phyloP scores from a whole-genome alignment of 2,329 filamentous ascomycete species.

The Fusarium redolens region DNA sequence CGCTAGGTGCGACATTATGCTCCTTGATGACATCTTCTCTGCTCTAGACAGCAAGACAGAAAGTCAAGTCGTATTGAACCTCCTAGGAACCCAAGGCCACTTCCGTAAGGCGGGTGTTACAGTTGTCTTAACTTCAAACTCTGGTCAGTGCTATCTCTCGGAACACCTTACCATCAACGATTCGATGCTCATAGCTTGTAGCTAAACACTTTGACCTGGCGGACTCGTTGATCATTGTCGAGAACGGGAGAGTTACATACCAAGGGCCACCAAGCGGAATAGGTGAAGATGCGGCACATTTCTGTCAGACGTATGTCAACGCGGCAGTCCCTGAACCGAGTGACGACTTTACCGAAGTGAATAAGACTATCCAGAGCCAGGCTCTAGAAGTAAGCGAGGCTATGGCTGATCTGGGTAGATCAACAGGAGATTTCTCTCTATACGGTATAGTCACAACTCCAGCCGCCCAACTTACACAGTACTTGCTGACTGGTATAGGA shows the following conservation, averaged over 20 bases:
- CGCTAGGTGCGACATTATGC: neutral
- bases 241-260: neutral
- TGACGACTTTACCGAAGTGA: rapidly evolving
- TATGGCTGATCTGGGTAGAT: neutral
- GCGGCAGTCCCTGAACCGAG: rapidly evolving
- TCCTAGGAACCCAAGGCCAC: neutral
- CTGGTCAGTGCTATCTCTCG: neutral
- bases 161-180: neutral
- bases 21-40: neutral
- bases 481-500: neutral
- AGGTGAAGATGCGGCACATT: neutral
- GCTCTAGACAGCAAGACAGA: neutral
- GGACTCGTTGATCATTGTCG: neutral
- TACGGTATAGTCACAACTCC: neutral
- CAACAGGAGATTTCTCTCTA: neutral
- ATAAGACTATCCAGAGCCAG: neutral
- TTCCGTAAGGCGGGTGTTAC: neutral
- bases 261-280: neutral
- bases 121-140: neutral
- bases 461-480: too few species aligned
- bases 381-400: neutral
- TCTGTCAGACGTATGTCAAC: neutral
- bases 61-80: neutral
- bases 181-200: neutral
- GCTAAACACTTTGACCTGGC: neutral